Percentiles rank a stretch among this genome's conserved stretches.
phyloP scores from a whole-genome alignment of 345 rosid genomes.

The Crucihimalaya himalaica region DNA sequence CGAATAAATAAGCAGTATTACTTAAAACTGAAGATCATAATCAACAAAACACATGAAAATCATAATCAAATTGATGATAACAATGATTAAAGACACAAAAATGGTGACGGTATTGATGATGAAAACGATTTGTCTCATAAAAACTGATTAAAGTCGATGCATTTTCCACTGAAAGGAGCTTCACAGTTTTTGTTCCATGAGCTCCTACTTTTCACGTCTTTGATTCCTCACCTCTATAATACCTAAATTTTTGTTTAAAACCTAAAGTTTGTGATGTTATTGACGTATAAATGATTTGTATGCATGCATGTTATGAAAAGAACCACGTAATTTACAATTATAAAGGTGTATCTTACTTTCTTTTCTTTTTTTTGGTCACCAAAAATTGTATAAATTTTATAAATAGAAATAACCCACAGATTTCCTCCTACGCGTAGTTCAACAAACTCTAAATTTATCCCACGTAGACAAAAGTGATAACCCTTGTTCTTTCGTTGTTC shows the following conservation, averaged over 20 bases:
- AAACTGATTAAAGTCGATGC: neutral
- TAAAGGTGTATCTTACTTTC: neutral
- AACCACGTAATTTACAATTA: too few species aligned
- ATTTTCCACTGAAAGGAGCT: neutral
- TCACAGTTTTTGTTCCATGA: neutral
- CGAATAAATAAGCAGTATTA: neutral
- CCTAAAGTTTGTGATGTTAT: neutral
- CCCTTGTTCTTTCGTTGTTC: neutral
- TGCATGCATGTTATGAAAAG: neutral
- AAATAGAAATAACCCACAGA: neutral
- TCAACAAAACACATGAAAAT: neutral
- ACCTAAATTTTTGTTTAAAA: too few species aligned
- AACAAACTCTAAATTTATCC: neutral
- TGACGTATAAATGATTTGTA: neutral
- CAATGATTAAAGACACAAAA: neutral
- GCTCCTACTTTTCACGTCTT: neutral
- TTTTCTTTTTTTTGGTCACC: too few species aligned
- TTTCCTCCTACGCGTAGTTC: neutral
- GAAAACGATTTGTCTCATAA: slow-evolving; percentile 18
- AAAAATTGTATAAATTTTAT: neutral
- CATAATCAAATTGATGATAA: slow-evolving; percentile 4
- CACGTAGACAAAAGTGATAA: slow-evolving; percentile 12
- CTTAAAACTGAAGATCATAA: neutral
- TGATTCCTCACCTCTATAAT: neutral
- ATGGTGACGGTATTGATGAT: slow-evolving; percentile 8